Evolutionary conservation across 2,329 filamentous ascomycete genomes (phyloP), one percentile per base, ranked within the genome.

Genomic region (Periconia sp.): DNA sequence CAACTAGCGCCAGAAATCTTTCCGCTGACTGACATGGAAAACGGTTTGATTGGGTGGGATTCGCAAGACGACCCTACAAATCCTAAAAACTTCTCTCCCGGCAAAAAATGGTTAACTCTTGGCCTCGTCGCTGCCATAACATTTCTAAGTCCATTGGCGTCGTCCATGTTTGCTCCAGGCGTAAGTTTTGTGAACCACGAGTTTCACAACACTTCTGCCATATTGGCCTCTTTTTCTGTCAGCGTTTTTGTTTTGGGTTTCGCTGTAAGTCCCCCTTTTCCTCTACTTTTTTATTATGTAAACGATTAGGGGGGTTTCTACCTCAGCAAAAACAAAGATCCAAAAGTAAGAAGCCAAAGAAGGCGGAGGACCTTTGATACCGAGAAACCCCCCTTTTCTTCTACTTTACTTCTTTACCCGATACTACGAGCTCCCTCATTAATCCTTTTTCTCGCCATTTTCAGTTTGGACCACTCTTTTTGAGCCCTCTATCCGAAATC

Each of bases 191-290:
- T 73, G 14, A 67, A 67, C 41, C 47, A 37, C 6, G 68, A 67
- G 6, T 73, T 74, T 30, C 41, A 66, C 46, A 72, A 70, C 31
- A 65, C 69, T 8, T 70, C 68, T 0, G 56, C 65, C 30, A 52
- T 71, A 1, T 56, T 74, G 2, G 64, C 61, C 1, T 63, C 70
- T 0, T 66, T 74, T 31, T 53, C 65, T 3, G 65, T 74, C 35
- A 72, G 66, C 42, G 66, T 75, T 2, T 75, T 69, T 47, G 52
- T 74, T 7, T 56, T 75, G 2, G 73, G 72, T 1, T 75, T 70
- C 50, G 59, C 66, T 18, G 56, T 68, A 47, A 31, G 63, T 65
- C 3, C 5, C 17, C 23, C 23, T 27, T 27, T 23, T 37, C 7
- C 2, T 20, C 10, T 7, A 11, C 42, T 13, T 8, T 14, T 20